Percentiles rank a stretch among this genome's conserved stretches.
Conservation (phyloP, 1,284 basidiomycete species). For the Fomitopsis betulina region DNA sequence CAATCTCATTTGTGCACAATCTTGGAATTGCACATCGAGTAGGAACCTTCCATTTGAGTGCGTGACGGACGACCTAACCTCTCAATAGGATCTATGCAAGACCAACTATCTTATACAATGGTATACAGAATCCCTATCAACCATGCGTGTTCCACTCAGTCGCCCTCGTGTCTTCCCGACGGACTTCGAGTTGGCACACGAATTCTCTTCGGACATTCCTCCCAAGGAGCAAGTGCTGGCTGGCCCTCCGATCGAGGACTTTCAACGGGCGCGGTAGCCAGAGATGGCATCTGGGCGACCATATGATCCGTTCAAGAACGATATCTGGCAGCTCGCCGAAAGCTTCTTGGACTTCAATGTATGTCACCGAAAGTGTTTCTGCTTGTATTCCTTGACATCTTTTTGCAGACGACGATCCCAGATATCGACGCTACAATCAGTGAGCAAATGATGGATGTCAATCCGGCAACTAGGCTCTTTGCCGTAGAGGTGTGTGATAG, state of each 20-base stretch:
- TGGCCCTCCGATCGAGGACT: background rate
- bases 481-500: background rate
- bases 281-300: background rate
- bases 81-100: background rate
- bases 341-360: background rate
- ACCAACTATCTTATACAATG: background rate
- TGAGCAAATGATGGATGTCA: background rate
- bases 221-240: background rate
- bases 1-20: background rate
- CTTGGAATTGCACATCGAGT: background rate
- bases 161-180: background rate
- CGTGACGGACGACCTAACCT: background rate
- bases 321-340: background rate
- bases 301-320: background rate
- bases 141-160: background rate
- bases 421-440: background rate
- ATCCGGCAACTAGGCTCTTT: background rate
- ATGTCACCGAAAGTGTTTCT: background rate
- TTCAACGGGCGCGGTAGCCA: background rate
- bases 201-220: background rate
- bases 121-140: background rate
- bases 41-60: background rate
- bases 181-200: background rate
- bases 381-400: background rate
- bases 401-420: background rate